These are phyloP conservation scores for Calycina marina DNA, from an alignment of 2,329 filamentous ascomycete species.

Conservation along the genomic window DNA sequence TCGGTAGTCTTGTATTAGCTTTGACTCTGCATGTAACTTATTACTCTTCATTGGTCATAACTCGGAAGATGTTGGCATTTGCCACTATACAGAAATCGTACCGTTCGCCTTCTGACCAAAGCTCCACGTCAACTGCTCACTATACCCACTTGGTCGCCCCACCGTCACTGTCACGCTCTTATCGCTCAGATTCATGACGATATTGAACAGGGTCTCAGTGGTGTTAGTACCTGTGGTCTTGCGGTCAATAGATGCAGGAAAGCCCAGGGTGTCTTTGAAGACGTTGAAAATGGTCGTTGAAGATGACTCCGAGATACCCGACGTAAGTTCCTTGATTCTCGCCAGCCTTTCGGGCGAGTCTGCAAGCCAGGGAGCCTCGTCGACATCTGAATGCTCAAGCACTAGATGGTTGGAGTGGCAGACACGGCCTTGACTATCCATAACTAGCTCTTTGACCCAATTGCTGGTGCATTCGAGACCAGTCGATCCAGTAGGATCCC, in stretches of 20 bases:
- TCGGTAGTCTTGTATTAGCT: no score
- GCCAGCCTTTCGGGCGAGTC: constrained; percentile 20
- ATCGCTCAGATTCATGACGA: constrained; percentile 26
- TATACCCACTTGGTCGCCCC: no score
- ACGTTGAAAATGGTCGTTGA: constrained; percentile 5
- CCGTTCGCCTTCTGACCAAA: no score
- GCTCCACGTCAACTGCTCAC: no score
- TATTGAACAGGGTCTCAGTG: constrained; percentile 24
- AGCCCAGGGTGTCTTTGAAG: constrained; percentile 10
- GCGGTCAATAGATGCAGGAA: constrained; percentile 20
- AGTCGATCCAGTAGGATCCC: constrained; percentile 29
- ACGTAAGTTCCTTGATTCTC: constrained; percentile 22
- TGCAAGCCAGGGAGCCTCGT: constrained; percentile 13
- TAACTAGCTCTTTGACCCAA: constrained; percentile 17
- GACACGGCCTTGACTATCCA: constrained; percentile 10
- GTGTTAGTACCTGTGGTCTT: constrained; percentile 18
- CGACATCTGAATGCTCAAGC: constrained; percentile 9
- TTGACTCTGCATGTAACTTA: no score
- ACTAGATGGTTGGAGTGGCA: constrained; percentile 23
- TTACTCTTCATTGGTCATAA: no score
- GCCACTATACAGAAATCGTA: no score
- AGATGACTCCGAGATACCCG: constrained; percentile 7
- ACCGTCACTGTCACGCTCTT: constrained; percentile 21
- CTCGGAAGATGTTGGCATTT: no score
- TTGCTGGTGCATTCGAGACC: constrained; percentile 33